A percentile compares a stretch with the other conserved stretches of the same genome.
phyloP scores from a whole-genome alignment of 352 stramenopile species.

The Chrysophaeum taylorii region DNA sequence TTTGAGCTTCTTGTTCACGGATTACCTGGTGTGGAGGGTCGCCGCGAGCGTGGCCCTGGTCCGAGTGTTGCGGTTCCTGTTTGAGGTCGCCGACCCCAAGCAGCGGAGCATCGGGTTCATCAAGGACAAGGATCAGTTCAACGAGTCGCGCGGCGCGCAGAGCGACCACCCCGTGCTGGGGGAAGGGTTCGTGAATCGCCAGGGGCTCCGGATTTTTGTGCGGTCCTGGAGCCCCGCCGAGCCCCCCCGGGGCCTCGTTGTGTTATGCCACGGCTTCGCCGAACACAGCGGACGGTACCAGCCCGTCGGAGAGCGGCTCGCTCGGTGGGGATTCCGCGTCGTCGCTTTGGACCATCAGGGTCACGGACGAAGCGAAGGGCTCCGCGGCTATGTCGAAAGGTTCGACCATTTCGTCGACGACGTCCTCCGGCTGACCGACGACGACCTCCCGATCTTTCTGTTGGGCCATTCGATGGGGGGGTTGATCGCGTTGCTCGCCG shows the following conservation, averaged over 20 bases:
- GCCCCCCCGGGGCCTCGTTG: background rate
- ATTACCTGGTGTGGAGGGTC: too few relatives aligned
- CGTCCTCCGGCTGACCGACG: slow-evolving; percentile 8
- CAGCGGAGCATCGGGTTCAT: too few relatives aligned
- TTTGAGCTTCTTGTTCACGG: too few relatives aligned
- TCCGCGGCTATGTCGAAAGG: background rate
- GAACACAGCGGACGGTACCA: slow-evolving; percentile 10
- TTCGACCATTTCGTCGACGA: slow-evolving; percentile 12
- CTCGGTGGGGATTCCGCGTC: background rate
- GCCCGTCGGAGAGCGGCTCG: background rate
- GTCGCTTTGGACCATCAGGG: slow-evolving; percentile 17
- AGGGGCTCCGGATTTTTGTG: slow-evolving; percentile 7
- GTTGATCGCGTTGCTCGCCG: background rate
- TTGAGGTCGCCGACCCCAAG: too few relatives aligned
- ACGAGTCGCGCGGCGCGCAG: too few relatives aligned
- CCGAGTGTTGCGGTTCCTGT: too few relatives aligned
- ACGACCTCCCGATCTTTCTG: too few relatives aligned
- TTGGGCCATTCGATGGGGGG: background rate
- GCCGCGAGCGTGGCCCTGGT: too few relatives aligned
- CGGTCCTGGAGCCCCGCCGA: background rate
- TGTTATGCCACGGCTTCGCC: slow-evolving; percentile 12
- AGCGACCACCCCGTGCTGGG: background rate
- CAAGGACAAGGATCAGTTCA: too few relatives aligned
- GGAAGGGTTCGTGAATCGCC: background rate
- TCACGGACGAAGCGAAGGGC: slow-evolving; percentile 17